Evolutionary conservation across 331 rosid species (phyloP).

Genomic region (Erythrophleum ivorense): DNA sequence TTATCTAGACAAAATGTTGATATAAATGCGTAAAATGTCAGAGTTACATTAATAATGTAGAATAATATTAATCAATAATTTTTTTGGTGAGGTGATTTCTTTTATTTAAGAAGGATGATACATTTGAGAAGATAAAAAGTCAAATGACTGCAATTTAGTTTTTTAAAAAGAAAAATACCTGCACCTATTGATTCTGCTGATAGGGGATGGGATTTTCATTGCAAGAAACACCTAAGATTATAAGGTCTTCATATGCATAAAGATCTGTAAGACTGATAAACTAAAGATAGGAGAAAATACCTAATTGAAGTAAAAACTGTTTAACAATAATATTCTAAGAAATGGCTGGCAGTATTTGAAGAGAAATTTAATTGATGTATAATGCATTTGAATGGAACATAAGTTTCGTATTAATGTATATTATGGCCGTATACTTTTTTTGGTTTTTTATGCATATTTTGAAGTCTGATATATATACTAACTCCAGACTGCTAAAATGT

Average conservation of each 20-base stretch:
- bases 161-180: background rate
- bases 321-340: too few relatives aligned
- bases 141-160: conserved; percentile 17
- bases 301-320: background rate
- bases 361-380: too few relatives aligned
- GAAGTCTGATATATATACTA: background rate
- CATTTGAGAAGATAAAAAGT: background rate
- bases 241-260: background rate
- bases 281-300: background rate
- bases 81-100: conserved; percentile 20
- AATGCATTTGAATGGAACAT: too few relatives aligned
- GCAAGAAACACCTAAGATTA: background rate
- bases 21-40: background rate
- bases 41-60: background rate
- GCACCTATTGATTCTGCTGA: background rate
- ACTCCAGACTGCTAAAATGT: background rate
- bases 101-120: background rate
- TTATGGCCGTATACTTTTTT: too few relatives aligned
- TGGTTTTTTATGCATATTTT: background rate
- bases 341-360: background rate
- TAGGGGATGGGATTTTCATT: background rate
- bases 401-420: too few relatives aligned
- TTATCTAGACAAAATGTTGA: background rate
- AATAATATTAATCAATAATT: background rate
- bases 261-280: background rate